A percentile compares a stretch with the other conserved stretches of the same genome.
phyloP scores from a whole-genome alignment of 2,329 filamentous ascomycete genomes.

The Lasiodiplodia citricola region DNA sequence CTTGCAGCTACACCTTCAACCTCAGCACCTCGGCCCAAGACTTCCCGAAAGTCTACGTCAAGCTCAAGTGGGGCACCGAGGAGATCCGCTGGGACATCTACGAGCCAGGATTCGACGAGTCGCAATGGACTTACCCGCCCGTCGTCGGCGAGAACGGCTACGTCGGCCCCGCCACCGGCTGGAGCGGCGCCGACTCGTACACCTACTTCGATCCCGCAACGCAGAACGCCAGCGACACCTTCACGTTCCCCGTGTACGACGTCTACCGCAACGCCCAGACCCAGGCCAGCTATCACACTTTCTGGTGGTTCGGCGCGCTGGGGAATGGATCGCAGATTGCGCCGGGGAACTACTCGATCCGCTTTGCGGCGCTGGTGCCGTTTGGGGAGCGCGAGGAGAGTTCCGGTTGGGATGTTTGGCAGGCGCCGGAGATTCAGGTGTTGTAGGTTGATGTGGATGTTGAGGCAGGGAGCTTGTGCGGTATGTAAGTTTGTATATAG shows the following conservation, averaged over 20 bases:
- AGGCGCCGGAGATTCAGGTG: slow-evolving; percentile 26
- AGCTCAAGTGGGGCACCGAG: slow-evolving; percentile 14
- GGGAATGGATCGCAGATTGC: slow-evolving; percentile 36
- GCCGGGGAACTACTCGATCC: slow-evolving; percentile 33
- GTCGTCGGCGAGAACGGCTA: slow-evolving; percentile 36
- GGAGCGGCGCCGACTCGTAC: slow-evolving; percentile 27
- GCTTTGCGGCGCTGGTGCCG: slow-evolving; percentile 36
- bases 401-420: slow-evolving; percentile 36
- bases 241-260: slow-evolving; percentile 32
- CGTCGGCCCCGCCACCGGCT: slow-evolving; percentile 36
- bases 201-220: slow-evolving; percentile 31
- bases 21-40: slow-evolving; percentile 1
- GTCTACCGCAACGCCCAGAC: slow-evolving; percentile 29
- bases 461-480: too few relatives aligned
- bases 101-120: slow-evolving; percentile 34
- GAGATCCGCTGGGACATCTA: slow-evolving; percentile 31
- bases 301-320: slow-evolving; percentile 39
- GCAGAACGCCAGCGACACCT: slow-evolving; percentile 34
- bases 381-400: slow-evolving; percentile 32
- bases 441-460: not conserved
- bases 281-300: slow-evolving; percentile 3
- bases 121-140: slow-evolving; percentile 37
- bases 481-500: too few relatives aligned
- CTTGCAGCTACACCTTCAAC: slow-evolving; percentile 11
- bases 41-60: slow-evolving; percentile 15